A percentile compares a stretch with the other conserved stretches of the same genome.
These are phyloP conservation scores for Colletotrichum tropicale DNA, from an alignment of 2,329 filamentous ascomycete genomes.

Conservation along the genomic window DNA sequence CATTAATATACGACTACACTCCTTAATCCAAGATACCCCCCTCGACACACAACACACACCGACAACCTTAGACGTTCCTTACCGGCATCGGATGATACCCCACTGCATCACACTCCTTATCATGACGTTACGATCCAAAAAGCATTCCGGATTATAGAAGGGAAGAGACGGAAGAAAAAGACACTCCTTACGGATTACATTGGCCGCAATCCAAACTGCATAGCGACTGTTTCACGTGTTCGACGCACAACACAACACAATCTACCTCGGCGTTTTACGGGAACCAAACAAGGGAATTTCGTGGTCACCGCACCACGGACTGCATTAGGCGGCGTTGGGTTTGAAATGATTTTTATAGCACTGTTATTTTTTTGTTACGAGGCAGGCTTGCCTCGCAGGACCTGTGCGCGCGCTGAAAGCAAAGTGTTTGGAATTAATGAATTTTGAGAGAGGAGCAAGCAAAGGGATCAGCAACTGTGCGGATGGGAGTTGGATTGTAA, in stretches of 20 bases:
- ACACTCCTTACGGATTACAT: conserved; percentile 21
- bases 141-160: conserved; percentile 12
- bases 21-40: conserved; percentile 39
- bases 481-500: not conserved
- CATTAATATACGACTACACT: conserved; percentile 23
- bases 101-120: conserved; percentile 41
- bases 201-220: conserved; percentile 53
- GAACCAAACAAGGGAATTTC: not conserved
- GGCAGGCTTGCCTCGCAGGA: not conserved
- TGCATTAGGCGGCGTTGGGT: conserved; percentile 20
- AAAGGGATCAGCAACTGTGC: not conserved
- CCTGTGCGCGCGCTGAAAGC: not conserved
- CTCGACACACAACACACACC: not conserved
- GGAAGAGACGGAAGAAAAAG: not conserved
- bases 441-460: not conserved
- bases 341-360: not conserved
- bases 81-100: conserved; percentile 19
- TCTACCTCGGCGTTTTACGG: conserved; percentile 6
- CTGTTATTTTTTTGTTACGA: not conserved
- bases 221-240: conserved; percentile 54
- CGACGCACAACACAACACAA: conserved; percentile 5
- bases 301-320: not conserved
- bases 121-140: conserved; percentile 34
- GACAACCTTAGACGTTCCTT: conserved; percentile 16
- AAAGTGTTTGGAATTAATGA: conserved; percentile 15